Conservation (phyloP, 192 early-diverging fungal species). For the Chytriomyces hyalinus region DNA sequence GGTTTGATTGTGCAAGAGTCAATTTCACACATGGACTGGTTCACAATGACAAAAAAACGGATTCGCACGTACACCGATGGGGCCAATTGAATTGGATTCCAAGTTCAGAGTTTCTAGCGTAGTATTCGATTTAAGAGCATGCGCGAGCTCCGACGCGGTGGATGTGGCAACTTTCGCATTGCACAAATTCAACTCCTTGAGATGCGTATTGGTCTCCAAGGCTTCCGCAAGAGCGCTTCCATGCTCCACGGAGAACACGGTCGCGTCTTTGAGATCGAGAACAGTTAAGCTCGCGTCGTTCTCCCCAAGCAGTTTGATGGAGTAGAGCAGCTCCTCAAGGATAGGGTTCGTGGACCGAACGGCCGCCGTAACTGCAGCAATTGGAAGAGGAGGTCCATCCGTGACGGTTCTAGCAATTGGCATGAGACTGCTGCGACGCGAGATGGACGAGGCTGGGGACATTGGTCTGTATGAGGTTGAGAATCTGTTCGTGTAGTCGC, state of each 20-base stretch:
- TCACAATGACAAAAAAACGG: background rate
- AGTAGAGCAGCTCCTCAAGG: constrained; percentile 54
- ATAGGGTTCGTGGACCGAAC: constrained; percentile 58
- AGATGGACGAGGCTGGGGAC: constrained; percentile 17
- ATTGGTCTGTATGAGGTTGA: background rate
- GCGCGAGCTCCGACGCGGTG: constrained; percentile 46
- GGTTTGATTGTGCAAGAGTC: background rate
- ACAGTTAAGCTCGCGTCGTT: constrained; percentile 48
- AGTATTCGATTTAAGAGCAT: constrained; percentile 43
- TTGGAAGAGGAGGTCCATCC: constrained; percentile 44
- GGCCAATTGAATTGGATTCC: constrained; percentile 51
- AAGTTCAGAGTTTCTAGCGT: constrained; percentile 49
- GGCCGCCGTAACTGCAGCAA: constrained; percentile 44
- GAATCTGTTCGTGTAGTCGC: constrained; percentile 1
- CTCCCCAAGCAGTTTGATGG: constrained; percentile 42
- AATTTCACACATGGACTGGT: background rate
- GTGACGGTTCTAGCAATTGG: constrained; percentile 41
- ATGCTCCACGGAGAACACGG: constrained; percentile 44
- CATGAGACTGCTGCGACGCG: constrained; percentile 27
- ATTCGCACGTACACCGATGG: constrained; percentile 40
- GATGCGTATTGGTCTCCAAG: constrained; percentile 46
- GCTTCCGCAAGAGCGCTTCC: constrained; percentile 46
- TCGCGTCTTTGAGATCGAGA: constrained; percentile 57
- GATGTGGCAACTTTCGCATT: constrained; percentile 39
- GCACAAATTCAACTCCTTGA: constrained; percentile 45